phyloP scores from a whole-genome alignment of 129 eudicot genomes.

The Erigeron canadensis region DNA sequence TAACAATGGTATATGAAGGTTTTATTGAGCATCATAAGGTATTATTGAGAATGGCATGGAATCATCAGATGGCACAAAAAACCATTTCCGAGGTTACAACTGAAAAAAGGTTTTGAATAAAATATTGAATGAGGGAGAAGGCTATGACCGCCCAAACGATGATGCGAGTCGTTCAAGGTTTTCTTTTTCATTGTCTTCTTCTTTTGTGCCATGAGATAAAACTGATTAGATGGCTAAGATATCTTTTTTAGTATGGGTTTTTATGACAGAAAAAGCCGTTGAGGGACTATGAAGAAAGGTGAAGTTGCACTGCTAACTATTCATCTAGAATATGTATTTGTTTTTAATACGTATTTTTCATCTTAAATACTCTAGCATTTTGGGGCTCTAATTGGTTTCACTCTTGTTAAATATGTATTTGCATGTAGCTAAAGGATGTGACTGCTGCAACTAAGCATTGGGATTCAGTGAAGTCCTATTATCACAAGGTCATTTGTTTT shows the following conservation, averaged over 20 bases:
- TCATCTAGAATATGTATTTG: constrained; percentile 40
- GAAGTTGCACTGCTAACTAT: constrained; percentile 56
- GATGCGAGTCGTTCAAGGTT: constrained; percentile 67
- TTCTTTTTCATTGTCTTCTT: not conserved
- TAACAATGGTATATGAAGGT: no score
- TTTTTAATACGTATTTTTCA: no score
- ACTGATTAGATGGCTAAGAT: not conserved
- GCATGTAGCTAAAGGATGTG: constrained; percentile 64
- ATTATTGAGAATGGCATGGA: constrained; percentile 26
- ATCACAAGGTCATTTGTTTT: constrained; percentile 64
- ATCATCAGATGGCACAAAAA: constrained; percentile 40
- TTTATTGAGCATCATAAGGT: no score
- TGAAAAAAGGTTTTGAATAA: constrained; percentile 67
- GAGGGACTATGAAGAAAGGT: constrained; percentile 71
- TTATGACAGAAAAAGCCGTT: constrained; percentile 49
- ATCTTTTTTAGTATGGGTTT: not conserved
- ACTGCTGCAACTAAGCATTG: constrained; percentile 77
- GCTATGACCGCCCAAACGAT: constrained; percentile 59
- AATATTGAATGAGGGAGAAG: constrained; percentile 57
- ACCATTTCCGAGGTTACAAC: constrained; percentile 52
- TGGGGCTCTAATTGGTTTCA: not conserved
- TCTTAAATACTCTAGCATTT: not conserved
- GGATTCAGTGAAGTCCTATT: constrained; percentile 72
- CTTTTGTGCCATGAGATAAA: not conserved
- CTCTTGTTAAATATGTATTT: constrained; percentile 5